Base-by-base conservation (phyloP, 768 basidiomycete species). In the Tremella yokohamensis region DNA sequence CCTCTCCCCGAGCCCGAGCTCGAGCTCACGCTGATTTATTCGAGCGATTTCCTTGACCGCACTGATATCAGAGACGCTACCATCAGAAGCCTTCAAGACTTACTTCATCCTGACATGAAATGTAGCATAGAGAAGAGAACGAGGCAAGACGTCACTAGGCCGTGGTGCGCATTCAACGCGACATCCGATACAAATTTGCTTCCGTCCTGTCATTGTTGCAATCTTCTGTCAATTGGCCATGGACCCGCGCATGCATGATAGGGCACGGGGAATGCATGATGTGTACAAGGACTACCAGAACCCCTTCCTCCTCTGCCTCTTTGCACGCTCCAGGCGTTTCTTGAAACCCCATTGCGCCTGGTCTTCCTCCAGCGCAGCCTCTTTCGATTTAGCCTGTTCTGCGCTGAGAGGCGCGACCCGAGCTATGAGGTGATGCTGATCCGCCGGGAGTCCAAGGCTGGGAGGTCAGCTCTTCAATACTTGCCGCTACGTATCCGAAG, bases 11-110 rank as follows among this genome's bases (percentile, higher is more conserved):
- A 81, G 73, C 3, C 88, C 90, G 9, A 92, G 79, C 25, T 88
- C 85, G 6, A 98, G 83, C 76, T 97, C 94, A 8, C 82, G 82
- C 68, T 92, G 85, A 70, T 99, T 99, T 57, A 99, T 96, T 71
- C 86, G 84, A 70, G 87, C 86, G 56, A 98, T 97, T 81, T 96
- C 92, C 50, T 86, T 85, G 8, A 97, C 89, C 13, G 93, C 89
- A 74, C 92, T 94, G 77, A 45, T 6, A 45, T 45, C 11, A 19
- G 49, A 34, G 24, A 44, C n/a, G 18, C n/a, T 29, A 24, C 29
- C 3, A 20, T 54, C 40, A 29, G 34, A 38, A 37, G 3, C n/a
- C 20, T 37, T 3, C 8, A 16, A 3, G n/a, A 50, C 61, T 50
- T 40, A 63, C 61, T 63, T 63, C 61, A 63, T 63, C 1, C 15